Conservation (phyloP, 2,329 filamentous ascomycete species). For the Fusarium sp. region DNA sequence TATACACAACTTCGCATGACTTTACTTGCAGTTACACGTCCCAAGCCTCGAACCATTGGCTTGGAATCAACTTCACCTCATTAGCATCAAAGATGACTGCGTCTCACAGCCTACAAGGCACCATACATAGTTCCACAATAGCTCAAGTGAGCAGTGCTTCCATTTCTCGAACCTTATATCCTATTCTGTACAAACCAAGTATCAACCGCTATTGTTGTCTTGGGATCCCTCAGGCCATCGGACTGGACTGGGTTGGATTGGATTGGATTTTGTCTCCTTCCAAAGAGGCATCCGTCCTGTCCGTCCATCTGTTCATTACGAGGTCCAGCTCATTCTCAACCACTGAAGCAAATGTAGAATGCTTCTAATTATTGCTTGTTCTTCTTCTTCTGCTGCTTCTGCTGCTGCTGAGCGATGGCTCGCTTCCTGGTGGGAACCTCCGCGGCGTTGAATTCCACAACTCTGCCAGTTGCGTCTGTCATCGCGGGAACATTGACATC, state of each 20-base stretch:
- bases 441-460: slow-evolving; percentile 58
- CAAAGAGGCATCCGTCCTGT: slow-evolving; percentile 5
- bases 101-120: background rate
- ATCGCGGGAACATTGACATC: slow-evolving; percentile 57
- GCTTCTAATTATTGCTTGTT: slow-evolving; percentile 8
- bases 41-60: background rate
- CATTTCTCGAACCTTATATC: slow-evolving; percentile 24
- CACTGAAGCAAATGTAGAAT: background rate
- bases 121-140: slow-evolving; percentile 15
- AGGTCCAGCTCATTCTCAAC: background rate
- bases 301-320: slow-evolving; percentile 21
- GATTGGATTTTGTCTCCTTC: background rate
- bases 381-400: slow-evolving; percentile 10
- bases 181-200: slow-evolving; percentile 26
- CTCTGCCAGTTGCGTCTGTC: slow-evolving; percentile 57
- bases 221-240: slow-evolving; percentile 13
- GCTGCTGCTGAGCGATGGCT: slow-evolving; percentile 7
- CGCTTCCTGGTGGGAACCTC: slow-evolving; percentile 52
- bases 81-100: slow-evolving; percentile 5
- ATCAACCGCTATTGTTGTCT: slow-evolving; percentile 13
- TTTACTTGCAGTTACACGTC: background rate
- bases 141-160: slow-evolving; percentile 22
- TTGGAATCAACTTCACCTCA: background rate
- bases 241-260: background rate
- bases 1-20: background rate